Conservation (phyloP, 805 yeast genomes). For the Yarrowia divulgata region DNA sequence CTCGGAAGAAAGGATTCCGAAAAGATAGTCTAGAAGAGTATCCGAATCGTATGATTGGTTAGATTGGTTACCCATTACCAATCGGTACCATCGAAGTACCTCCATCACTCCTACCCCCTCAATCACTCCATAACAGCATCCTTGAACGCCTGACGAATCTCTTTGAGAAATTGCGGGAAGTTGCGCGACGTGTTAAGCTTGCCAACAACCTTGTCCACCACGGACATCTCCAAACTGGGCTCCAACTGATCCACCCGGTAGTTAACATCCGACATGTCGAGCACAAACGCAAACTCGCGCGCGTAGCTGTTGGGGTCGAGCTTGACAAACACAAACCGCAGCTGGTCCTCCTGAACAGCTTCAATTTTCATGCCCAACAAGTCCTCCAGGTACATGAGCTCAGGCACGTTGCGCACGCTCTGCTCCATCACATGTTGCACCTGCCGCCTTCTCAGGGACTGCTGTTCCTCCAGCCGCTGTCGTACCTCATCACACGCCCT, state of each 20-base stretch:
- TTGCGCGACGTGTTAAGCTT: conserved; percentile 45
- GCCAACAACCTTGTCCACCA: conserved; percentile 42
- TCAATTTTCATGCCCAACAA: conserved; percentile 64
- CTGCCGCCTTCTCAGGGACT: conserved; percentile 50
- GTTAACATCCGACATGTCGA: conserved; percentile 56
- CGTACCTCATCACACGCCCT: conserved; percentile 9
- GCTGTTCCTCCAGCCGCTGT: conserved; percentile 42
- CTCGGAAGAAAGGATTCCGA: no score
- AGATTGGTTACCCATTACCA: no score
- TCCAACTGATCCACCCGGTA: conserved; percentile 50
- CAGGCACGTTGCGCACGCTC: conserved; percentile 58
- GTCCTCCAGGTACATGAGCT: conserved; percentile 59
- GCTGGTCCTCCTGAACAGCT: conserved; percentile 56
- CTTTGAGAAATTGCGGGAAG: conserved; percentile 46
- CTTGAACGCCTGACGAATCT: conserved; percentile 46
- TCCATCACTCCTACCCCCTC: no score
- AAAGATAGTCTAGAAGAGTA: no score
- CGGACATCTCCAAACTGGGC: conserved; percentile 52
- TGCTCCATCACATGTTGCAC: conserved; percentile 53
- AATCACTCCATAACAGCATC: background rate
- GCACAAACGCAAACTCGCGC: conserved; percentile 54
- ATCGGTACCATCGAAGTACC: no score
- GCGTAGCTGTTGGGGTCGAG: conserved; percentile 56
- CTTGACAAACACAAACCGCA: conserved; percentile 59
- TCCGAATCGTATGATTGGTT: no score